phyloP scores from a whole-genome alignment of 768 basidiomycete species.

The Fomitopsis serialis region DNA sequence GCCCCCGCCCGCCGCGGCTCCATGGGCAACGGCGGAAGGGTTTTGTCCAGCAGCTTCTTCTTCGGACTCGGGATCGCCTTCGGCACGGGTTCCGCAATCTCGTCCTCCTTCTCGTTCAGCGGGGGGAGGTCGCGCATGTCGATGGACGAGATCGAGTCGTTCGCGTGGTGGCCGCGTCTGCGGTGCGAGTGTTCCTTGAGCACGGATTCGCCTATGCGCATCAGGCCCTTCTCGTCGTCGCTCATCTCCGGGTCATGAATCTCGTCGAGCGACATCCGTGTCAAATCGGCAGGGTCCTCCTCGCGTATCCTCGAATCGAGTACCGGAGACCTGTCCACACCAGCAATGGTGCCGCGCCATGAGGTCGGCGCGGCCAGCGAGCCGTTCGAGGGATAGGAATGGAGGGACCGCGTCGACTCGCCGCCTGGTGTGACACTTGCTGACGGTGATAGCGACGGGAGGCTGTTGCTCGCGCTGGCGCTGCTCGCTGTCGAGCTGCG shows the following conservation, averaged over 20 bases:
- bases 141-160: conserved; percentile 25
- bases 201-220: not conserved
- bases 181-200: not conserved
- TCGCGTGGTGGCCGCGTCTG: not conserved
- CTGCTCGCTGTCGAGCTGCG: conserved; percentile 24
- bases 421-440: conserved; percentile 17
- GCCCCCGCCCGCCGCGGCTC: conserved; percentile 10
- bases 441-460: conserved; percentile 17
- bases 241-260: conserved; percentile 18
- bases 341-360: not conserved
- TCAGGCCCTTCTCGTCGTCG: conserved; percentile 18
- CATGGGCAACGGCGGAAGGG: conserved; percentile 19
- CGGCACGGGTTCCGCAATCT: conserved; percentile 9
- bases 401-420: conserved; percentile 20
- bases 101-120: conserved; percentile 20
- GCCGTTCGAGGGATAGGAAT: conserved; percentile 22
- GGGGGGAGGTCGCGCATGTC: conserved; percentile 27
- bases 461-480: conserved; percentile 13
- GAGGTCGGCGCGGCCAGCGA: conserved; percentile 18
- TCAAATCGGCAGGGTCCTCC: conserved; percentile 23
- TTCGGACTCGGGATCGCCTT: not conserved
- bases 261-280: conserved; percentile 22
- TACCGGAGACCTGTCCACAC: conserved; percentile 14
- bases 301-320: conserved; percentile 24
- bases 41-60: conserved; percentile 14